Conservation (phyloP, 1,284 basidiomycete genomes). For the Omphalotus olearius region DNA sequence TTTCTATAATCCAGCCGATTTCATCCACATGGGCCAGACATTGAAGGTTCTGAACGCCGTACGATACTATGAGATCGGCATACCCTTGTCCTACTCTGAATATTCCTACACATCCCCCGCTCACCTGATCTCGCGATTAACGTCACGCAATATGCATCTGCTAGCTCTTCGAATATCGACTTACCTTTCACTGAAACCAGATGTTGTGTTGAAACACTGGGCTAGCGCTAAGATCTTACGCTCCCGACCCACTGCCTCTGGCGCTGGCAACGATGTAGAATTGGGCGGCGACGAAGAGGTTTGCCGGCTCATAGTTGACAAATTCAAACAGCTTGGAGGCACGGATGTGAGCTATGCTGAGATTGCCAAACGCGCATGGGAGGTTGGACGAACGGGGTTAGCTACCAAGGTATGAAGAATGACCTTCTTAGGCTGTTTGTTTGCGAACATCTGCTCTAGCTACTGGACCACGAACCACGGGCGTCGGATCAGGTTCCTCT, state of each 20-base stretch:
- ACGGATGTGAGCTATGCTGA: slow-evolving; percentile 88
- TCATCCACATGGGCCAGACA: slow-evolving; percentile 87
- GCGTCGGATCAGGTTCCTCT: slow-evolving; percentile 94
- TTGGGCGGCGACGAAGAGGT: slow-evolving; percentile 72
- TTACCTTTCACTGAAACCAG: slow-evolving; percentile 79
- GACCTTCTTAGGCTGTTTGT: not conserved
- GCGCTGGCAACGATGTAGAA: slow-evolving; percentile 48
- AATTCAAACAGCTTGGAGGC: slow-evolving; percentile 74
- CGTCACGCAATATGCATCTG: slow-evolving; percentile 86
- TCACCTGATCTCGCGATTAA: slow-evolving; percentile 79
- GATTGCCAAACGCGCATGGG: slow-evolving; percentile 93
- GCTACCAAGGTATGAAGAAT: slow-evolving; percentile 74
- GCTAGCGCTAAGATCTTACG: slow-evolving; percentile 87
- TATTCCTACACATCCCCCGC: slow-evolving; percentile 75
- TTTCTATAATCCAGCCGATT: slow-evolving; percentile 86
- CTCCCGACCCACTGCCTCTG: slow-evolving; percentile 54
- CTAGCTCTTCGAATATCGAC: slow-evolving; percentile 90
- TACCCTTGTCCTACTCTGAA: slow-evolving; percentile 90
- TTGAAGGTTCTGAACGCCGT: slow-evolving; percentile 96
- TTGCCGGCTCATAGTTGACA: slow-evolving; percentile 81
- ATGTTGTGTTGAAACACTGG: slow-evolving; percentile 93
- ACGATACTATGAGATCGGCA: slow-evolving; percentile 86
- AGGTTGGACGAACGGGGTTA: slow-evolving; percentile 78
- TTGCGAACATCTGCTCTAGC: slow-evolving; percentile 34
- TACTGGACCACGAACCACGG: slow-evolving; percentile 88